Percentiles rank a stretch among this genome's conserved stretches.
Evolutionary conservation across 768 basidiomycete genomes (phyloP).

Genomic region (Strobilomyces echinocephalus): DNA sequence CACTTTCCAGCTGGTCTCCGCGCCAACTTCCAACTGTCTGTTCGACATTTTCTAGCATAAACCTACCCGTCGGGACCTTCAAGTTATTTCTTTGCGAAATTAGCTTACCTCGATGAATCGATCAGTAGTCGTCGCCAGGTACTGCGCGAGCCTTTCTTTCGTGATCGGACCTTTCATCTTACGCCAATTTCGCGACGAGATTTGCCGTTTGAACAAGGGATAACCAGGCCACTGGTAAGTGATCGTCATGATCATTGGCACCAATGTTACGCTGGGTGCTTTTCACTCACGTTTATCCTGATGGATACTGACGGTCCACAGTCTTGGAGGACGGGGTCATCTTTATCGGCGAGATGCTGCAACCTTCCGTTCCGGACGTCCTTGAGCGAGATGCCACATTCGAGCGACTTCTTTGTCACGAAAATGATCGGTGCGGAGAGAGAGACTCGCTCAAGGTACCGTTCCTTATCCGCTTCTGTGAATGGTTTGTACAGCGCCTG

Average conservation of each 20-base stretch:
- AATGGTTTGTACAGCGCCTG: conserved; percentile 67
- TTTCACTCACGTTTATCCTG: conserved; percentile 52
- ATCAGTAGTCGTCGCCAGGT: conserved; percentile 60
- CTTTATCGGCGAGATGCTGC: conserved; percentile 47
- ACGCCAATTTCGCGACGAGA: conserved; percentile 70
- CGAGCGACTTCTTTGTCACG: conserved; percentile 44
- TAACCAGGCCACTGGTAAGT: conserved; percentile 70
- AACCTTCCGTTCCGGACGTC: conserved; percentile 58
- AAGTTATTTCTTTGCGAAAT: neutral
- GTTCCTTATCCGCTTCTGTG: conserved; percentile 63
- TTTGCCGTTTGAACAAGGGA: conserved; percentile 63
- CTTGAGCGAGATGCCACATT: conserved; percentile 55
- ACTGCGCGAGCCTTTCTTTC: conserved; percentile 62
- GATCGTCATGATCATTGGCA: neutral
- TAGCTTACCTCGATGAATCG: conserved; percentile 56
- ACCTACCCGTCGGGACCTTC: neutral
- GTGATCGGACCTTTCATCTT: conserved; percentile 72
- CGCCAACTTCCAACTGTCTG: conserved; percentile 50
- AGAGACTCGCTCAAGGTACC: conserved; percentile 64
- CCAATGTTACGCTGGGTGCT: neutral
- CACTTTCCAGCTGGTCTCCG: conserved; percentile 52
- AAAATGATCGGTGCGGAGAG: conserved; percentile 63
- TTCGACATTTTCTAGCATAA: conserved; percentile 44
- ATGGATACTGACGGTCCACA: conserved; percentile 72
- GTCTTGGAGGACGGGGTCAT: conserved; percentile 57